Percentiles rank a stretch among this genome's conserved stretches.
phyloP scores from a whole-genome alignment of 306 rosid genomes.

The Cucurbita ficifolia region DNA sequence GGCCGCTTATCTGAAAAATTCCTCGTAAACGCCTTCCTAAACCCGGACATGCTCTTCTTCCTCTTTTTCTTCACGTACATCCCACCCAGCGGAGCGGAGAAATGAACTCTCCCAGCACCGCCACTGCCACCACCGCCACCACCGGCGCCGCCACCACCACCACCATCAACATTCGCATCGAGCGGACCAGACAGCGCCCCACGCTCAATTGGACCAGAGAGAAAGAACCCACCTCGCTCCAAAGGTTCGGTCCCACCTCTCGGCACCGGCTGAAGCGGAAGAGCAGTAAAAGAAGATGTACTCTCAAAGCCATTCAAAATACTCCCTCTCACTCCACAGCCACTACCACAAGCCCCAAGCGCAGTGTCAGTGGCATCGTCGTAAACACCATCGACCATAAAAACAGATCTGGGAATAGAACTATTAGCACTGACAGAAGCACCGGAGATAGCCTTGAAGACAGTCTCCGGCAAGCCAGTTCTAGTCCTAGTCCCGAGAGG shows the following conservation, averaged over 20 bases:
- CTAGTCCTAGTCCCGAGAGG: slow-evolving; percentile 15
- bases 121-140: background rate
- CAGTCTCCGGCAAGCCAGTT: slow-evolving; percentile 51
- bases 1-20: slow-evolving; percentile 67
- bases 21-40: slow-evolving; percentile 54
- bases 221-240: slow-evolving; percentile 69
- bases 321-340: slow-evolving; percentile 26
- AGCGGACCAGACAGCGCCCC: slow-evolving; percentile 85
- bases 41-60: slow-evolving; percentile 55
- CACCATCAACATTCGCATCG: slow-evolving; percentile 19
- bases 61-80: slow-evolving; percentile 37
- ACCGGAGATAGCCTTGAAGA: slow-evolving; percentile 74
- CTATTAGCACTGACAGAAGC: slow-evolving; percentile 95
- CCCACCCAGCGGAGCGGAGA: slow-evolving; percentile 83
- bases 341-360: slow-evolving; percentile 18
- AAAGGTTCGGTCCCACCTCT: slow-evolving; percentile 43
- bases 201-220: slow-evolving; percentile 85
- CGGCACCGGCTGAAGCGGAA: slow-evolving; percentile 82
- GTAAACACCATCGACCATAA: slow-evolving; percentile 36
- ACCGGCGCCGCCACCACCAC: background rate
- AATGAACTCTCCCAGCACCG: slow-evolving; percentile 27
- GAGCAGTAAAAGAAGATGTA: slow-evolving; percentile 60
- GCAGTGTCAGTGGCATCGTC: slow-evolving; percentile 36
- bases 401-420: slow-evolving; percentile 63
- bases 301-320: slow-evolving; percentile 75